A percentile compares a stretch with the other conserved stretches of the same genome.
Conservation (phyloP, 2,329 filamentous ascomycete genomes). For the Pezicula carpinea region DNA sequence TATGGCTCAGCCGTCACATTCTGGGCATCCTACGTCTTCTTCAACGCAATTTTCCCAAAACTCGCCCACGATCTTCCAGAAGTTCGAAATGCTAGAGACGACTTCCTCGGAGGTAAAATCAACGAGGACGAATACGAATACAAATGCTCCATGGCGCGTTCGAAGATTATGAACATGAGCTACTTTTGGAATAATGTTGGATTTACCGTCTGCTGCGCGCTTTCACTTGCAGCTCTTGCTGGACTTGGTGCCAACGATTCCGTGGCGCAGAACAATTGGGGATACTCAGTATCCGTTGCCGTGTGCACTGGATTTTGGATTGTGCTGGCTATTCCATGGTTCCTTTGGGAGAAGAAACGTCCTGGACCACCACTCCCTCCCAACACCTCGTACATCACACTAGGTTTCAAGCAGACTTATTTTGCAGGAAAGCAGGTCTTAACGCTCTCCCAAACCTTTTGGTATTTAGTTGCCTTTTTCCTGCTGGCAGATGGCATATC, state of each 20-base stretch:
- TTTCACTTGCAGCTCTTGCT: conserved; percentile 22
- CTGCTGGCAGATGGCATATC: conserved; percentile 25
- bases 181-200: conserved; percentile 27
- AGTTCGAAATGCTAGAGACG: conserved; percentile 17
- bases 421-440: conserved; percentile 23
- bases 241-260: conserved; percentile 23
- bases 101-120: conserved; percentile 18
- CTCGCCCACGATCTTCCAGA: conserved; percentile 26
- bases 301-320: conserved; percentile 28
- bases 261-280: conserved; percentile 23
- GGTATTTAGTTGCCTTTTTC: conserved; percentile 26
- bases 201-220: conserved; percentile 22
- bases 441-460: conserved; percentile 26
- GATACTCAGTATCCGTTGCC: conserved; percentile 26
- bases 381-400: conserved; percentile 20
- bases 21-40: conserved; percentile 29
- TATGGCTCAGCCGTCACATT: conserved; percentile 21
- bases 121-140: conserved; percentile 21
- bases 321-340: conserved; percentile 27
- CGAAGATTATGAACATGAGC: conserved; percentile 28
- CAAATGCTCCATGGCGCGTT: conserved; percentile 24
- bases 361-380: conserved; percentile 25
- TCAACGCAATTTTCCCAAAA: conserved; percentile 29
- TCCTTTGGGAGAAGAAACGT: conserved; percentile 27
- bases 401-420: conserved; percentile 26